Evolutionary conservation across 116 monocot species (phyloP), one percentile per base, ranked within the genome.

Genomic region (Posidonia oceanica): DNA sequence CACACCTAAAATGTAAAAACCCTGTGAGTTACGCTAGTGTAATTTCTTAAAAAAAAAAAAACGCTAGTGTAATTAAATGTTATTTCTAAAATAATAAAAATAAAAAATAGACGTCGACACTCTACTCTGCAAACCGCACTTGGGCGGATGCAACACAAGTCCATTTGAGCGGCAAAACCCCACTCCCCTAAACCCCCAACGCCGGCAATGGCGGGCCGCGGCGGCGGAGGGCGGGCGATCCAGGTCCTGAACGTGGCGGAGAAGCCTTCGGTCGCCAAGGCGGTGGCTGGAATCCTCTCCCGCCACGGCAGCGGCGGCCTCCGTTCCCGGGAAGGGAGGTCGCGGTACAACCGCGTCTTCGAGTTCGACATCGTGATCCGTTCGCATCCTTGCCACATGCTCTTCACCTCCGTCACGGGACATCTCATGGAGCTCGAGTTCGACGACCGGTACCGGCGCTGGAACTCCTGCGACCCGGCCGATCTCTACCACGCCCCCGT

Each of bases 351-450:
- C 64, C 71, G 77, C 23, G 64, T 77, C 12, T 77, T 71, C 59
- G 77, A 77, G 66, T 77, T 77, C 67, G 77, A 77, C 65, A 59
- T 59, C 8, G 66, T 64, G 14, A 72, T 77, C 66, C 71, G 67
- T 10, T 59, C 72, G 36, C 72, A 77, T 39, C 58, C 57, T 13
- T 77, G 77, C 72, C 71, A 61, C 72, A 77, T 77, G 77, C 72
- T 72, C 17, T 72, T 77, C 65, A 77, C 77, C 1, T 77, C 77
- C 42, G 77, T 77, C 66, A 77, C 77, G 3, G 77, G 77, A 38
- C 97, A 97, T 59, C 85, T 97, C 39, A 97, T 92, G 92, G 97
- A 97, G 75, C 85, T 97, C 52, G 92, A 89, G 4, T 97, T 97
- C 72, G 92, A 97, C 38, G 89, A 92, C 15, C 79, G 92, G 62